phyloP scores from a whole-genome alignment of 495 filamentous ascomycete species.

The Annulohypoxylon moriforme region DNA sequence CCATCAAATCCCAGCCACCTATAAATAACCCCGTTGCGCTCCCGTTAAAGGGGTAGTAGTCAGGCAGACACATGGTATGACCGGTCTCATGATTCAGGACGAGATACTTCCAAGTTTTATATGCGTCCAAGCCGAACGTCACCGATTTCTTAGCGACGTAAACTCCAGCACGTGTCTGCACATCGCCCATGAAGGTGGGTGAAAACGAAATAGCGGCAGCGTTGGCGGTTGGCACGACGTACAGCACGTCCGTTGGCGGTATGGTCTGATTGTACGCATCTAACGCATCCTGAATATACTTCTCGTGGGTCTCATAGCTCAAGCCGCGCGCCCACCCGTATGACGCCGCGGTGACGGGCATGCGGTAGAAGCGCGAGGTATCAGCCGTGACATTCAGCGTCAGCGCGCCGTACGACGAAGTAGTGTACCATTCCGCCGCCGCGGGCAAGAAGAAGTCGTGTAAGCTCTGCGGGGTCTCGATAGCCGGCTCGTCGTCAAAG shows the following conservation, averaged over 20 bases:
- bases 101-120: constrained; percentile 43
- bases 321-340: constrained; percentile 47
- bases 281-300: constrained; percentile 49
- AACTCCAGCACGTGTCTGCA: constrained; percentile 39
- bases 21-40: constrained; percentile 45
- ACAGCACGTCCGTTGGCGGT: constrained; percentile 43
- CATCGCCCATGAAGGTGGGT: constrained; percentile 47
- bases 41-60: constrained; percentile 46
- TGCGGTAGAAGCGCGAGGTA: constrained; percentile 48
- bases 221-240: constrained; percentile 46
- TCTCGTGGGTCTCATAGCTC: constrained; percentile 37
- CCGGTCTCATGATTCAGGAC: constrained; percentile 51
- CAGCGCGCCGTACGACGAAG: constrained; percentile 46
- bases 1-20: constrained; percentile 53
- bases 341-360: constrained; percentile 36
- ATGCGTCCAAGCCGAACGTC: constrained; percentile 47
- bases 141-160: constrained; percentile 45
- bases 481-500: constrained; percentile 40
- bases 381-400: constrained; percentile 44
- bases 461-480: constrained; percentile 42
- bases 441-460: constrained; percentile 48
- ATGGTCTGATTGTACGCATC: constrained; percentile 40
- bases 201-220: constrained; percentile 45
- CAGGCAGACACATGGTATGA: constrained; percentile 50
- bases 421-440: constrained; percentile 47